Evolutionary conservation across 2,329 filamentous ascomycete species (phyloP).

Genomic region (Chlorencoelia australis): DNA sequence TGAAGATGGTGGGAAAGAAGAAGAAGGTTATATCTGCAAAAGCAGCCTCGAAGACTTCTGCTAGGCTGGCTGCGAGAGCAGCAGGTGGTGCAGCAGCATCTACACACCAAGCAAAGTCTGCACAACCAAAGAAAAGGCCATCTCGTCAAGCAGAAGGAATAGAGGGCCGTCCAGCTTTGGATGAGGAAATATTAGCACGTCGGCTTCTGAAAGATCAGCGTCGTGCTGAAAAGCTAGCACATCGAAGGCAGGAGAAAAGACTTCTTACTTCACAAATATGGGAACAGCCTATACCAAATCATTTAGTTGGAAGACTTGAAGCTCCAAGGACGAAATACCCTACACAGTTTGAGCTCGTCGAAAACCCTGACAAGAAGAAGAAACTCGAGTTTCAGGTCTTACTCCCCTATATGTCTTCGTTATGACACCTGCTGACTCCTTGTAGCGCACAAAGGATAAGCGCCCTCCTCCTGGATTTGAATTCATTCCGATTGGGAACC

Average conservation of each 20-base stretch:
- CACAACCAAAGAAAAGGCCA: not conserved
- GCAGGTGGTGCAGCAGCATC: too few species aligned
- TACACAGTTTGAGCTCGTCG: slow-evolving; percentile 53
- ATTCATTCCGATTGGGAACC: slow-evolving; percentile 54
- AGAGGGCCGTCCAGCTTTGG: not conserved
- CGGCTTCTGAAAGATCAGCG: slow-evolving; percentile 17
- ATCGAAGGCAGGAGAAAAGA: slow-evolving; percentile 21
- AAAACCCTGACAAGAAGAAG: slow-evolving; percentile 54
- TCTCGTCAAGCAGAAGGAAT: too few species aligned
- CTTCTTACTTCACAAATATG: slow-evolving; percentile 20
- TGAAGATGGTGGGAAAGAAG: slow-evolving; percentile 12
- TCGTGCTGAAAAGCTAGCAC: slow-evolving; percentile 19
- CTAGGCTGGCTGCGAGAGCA: too few species aligned
- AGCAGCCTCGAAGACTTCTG: too few species aligned
- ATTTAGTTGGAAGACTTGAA: slow-evolving; percentile 25
- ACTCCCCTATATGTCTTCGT: not conserved
- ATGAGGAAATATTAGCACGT: not conserved
- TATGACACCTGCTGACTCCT: slow-evolving; percentile 6
- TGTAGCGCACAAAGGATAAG: slow-evolving; percentile 41
- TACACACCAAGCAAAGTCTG: too few species aligned
- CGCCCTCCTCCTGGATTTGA: slow-evolving; percentile 50
- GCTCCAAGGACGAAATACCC: slow-evolving; percentile 39
- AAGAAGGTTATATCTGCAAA: slow-evolving; percentile 12
- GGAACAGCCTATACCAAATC: slow-evolving; percentile 21
- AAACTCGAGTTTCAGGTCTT: slow-evolving; percentile 53